Evolutionary conservation across 2,329 filamentous ascomycete species (phyloP).

Genomic region (Ambrosiella cleistominuta): DNA sequence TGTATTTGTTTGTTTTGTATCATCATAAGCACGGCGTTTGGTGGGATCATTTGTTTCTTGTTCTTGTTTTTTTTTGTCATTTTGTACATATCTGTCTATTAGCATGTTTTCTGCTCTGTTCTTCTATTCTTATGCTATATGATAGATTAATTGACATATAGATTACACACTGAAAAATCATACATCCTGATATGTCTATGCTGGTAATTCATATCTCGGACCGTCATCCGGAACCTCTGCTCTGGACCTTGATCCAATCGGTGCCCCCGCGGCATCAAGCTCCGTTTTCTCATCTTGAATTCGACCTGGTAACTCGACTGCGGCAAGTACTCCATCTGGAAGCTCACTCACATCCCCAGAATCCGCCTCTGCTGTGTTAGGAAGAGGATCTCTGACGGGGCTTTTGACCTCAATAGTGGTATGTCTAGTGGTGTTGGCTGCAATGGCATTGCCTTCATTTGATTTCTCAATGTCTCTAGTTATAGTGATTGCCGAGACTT

Average conservation of each 20-base stretch:
- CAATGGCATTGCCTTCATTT: neutral
- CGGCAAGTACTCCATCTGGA: neutral
- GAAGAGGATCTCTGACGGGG: neutral
- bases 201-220: constrained; percentile 4
- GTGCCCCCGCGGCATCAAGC: constrained; percentile 7
- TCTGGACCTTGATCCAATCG: constrained; percentile 3
- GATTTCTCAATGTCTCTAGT: neutral
- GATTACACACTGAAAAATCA: neutral
- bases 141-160: neutral
- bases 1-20: neutral
- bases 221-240: constrained; percentile 5
- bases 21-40: neutral
- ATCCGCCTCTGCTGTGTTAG: neutral
- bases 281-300: constrained; percentile 5
- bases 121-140: neutral
- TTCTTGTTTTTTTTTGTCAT: neutral
- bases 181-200: neutral
- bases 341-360: neutral
- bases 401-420: neutral
- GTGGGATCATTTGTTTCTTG: neutral
- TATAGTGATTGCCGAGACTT: neutral
- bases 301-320: neutral
- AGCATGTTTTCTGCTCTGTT: neutral
- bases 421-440: neutral
- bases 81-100: neutral